Evolutionary conservation across 345 rosid species (phyloP).

Genomic region (Hevea brasiliensis): DNA sequence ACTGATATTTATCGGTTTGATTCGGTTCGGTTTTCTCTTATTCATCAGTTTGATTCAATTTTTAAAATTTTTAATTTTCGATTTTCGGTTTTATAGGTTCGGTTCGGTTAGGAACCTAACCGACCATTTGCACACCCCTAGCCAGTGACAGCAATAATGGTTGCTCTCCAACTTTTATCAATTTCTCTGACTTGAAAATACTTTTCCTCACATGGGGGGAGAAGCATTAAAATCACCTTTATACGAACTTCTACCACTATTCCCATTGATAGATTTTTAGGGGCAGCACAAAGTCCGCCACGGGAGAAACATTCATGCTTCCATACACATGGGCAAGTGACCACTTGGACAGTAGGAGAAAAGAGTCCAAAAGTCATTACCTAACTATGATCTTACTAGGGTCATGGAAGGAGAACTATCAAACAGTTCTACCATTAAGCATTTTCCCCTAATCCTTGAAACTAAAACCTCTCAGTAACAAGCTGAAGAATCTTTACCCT

Average conservation of each 20-base stretch:
- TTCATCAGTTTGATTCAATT: no score
- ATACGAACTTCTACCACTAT: background rate
- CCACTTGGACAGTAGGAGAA: background rate
- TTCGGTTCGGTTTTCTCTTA: no score
- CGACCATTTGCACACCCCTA: no score
- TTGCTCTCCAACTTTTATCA: background rate
- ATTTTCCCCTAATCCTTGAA: background rate
- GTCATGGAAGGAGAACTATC: background rate
- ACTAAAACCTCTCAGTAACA: background rate
- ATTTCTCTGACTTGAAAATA: background rate
- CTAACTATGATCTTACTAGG: no score
- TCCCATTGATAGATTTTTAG: background rate
- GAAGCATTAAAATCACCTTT: slow-evolving; percentile 9
- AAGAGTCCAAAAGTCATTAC: background rate
- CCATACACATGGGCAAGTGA: background rate
- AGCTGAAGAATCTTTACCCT: background rate
- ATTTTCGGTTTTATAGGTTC: no score
- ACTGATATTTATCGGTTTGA: no score
- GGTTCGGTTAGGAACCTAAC: no score
- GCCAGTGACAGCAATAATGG: slow-evolving; percentile 15
- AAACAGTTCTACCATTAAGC: background rate
- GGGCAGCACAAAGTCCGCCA: background rate
- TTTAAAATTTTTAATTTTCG: no score
- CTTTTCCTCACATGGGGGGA: slow-evolving; percentile 16
- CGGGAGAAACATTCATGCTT: background rate